These are phyloP conservation scores for Diplotaxis tenuifolia DNA, from an alignment of 345 rosid species.

Conservation along the genomic window DNA sequence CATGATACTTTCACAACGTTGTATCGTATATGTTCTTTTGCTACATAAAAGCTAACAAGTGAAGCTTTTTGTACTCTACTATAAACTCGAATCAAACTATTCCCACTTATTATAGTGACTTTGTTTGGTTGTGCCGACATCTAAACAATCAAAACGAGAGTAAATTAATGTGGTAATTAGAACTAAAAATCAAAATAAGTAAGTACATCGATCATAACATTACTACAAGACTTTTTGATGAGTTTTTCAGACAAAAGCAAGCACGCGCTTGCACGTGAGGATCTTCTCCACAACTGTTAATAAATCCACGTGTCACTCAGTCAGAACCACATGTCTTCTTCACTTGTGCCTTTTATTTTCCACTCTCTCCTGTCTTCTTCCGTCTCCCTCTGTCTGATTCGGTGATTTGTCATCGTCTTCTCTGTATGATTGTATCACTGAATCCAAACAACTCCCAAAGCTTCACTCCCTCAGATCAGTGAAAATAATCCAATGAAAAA, in stretches of 20 bases:
- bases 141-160: neutral
- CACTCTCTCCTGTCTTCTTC: constrained; percentile 31
- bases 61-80: neutral
- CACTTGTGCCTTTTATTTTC: constrained; percentile 41
- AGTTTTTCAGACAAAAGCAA: constrained; percentile 2
- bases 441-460: constrained; percentile 24
- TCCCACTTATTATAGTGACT: neutral
- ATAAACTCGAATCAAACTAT: neutral
- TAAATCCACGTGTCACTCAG: constrained; percentile 51
- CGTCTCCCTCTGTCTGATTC: constrained; percentile 34
- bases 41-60: neutral
- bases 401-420: constrained; percentile 24
- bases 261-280: constrained; percentile 38
- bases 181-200: neutral
- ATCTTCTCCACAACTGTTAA: constrained; percentile 15
- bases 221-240: neutral
- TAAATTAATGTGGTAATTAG: neutral
- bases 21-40: neutral
- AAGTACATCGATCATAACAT: neutral
- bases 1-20: constrained; percentile 7
- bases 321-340: constrained; percentile 55
- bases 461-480: constrained; percentile 24
- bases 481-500: constrained; percentile 35
- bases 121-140: neutral
- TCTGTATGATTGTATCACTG: constrained; percentile 34